Base-by-base conservation (phyloP, 2,329 filamentous ascomycete genomes). In the Trichothecium roseum region DNA sequence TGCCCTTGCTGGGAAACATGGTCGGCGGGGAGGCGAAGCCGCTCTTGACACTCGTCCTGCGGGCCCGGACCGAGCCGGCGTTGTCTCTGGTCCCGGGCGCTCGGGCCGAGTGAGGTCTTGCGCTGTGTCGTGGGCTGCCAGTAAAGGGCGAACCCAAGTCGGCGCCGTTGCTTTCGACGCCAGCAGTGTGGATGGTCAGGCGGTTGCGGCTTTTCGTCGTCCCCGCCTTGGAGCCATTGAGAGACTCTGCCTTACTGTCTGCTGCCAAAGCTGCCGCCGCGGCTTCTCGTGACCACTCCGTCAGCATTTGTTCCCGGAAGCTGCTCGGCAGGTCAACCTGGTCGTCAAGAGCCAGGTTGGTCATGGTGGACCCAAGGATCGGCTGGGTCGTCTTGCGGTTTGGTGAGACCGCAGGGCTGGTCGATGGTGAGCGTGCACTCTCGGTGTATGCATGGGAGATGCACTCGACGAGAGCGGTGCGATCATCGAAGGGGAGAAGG, bases 261-360 rank as follows among this genome's bases (percentile, higher is more conserved):
- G 83, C 75, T 40, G 82, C 76, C 33, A 84, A 69, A 27, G 74
- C 68, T 9, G 78, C 72, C 35, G 91, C 63, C 22, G 82, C 83
- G 12, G 66, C 60, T 16, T 94, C 87, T 50, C 79, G 78, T 28
- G 77, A 81, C 89, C 89, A 95, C 32, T 84, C 74, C 15, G 73
- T 66, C 38, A 86, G 62, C 72, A 95, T 84, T 45, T 84, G 73
- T 42, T 91, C 84, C 44, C 72, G 77, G 45, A 86, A 74, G 18
- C 65, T 68, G 13, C 63, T 55, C 0, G 86, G 82, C 3, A 94
- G 63, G 38, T 79, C 69, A n/a, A 60, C 56, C 28, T 30, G 15
- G 30, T 35, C 31, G 16, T 64, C 53, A 35, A 53, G 40, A 2
- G 57, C 50, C 8, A 60, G 59, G 36, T 49, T 60, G 18, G 48